phyloP scores from a whole-genome alignment of 1,284 basidiomycete species.

The Cryptococcus amylolentus region DNA sequence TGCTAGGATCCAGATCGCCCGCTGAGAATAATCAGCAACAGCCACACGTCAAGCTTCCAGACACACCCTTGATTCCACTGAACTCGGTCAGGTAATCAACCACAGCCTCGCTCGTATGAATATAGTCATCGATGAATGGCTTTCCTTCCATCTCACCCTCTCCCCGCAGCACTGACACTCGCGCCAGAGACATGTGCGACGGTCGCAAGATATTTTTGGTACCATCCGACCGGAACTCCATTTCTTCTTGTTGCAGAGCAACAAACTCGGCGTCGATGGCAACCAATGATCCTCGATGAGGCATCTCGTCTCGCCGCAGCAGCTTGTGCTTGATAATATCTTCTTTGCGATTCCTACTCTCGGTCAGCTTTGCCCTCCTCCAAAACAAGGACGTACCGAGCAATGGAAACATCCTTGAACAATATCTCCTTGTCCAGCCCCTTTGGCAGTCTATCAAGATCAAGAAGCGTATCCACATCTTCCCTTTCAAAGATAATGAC shows the following conservation, averaged over 20 bases:
- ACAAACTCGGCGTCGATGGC: slow-evolving; percentile 99
- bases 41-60: background rate
- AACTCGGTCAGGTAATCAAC: slow-evolving; percentile 97
- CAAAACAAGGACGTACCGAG: slow-evolving; percentile 57
- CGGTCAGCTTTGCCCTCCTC: background rate
- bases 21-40: slow-evolving; percentile 53
- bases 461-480: slow-evolving; percentile 60
- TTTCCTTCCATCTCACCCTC: slow-evolving; percentile 71
- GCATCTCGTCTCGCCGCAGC: slow-evolving; percentile 71
- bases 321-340: slow-evolving; percentile 72
- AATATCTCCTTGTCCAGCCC: slow-evolving; percentile 71
- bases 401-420: slow-evolving; percentile 80
- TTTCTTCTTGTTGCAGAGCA: slow-evolving; percentile 93
- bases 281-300: slow-evolving; percentile 77
- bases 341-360: slow-evolving; percentile 68
- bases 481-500: slow-evolving; percentile 81
- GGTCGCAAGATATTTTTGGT: slow-evolving; percentile 89
- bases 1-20: slow-evolving; percentile 83
- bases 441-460: slow-evolving; percentile 65
- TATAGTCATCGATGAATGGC: slow-evolving; percentile 98
- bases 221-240: slow-evolving; percentile 90
- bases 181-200: slow-evolving; percentile 82
- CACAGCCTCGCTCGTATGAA: slow-evolving; percentile 88
- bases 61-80: slow-evolving; percentile 86
- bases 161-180: slow-evolving; percentile 90